phyloP scores from a whole-genome alignment of 1,284 basidiomycete genomes.

The Ganoderma multipileum region DNA sequence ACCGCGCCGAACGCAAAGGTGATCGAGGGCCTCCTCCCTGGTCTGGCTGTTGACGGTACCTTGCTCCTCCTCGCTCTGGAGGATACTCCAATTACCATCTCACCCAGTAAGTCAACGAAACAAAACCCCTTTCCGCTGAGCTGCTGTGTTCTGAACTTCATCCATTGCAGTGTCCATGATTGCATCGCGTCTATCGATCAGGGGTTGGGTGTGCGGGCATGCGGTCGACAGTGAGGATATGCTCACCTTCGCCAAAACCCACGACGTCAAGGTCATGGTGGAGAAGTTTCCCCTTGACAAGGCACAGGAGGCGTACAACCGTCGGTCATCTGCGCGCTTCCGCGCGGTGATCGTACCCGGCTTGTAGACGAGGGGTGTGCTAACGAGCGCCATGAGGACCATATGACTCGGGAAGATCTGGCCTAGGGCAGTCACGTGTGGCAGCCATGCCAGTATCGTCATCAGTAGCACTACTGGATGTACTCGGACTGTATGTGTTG shows the following conservation, averaged over 20 bases:
- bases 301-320: conserved; percentile 36
- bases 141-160: background rate
- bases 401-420: background rate
- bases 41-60: conserved; percentile 32
- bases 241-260: conserved; percentile 29
- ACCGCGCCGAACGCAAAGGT: conserved; percentile 35
- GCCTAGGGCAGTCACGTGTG: too few relatives aligned
- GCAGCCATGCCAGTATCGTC: too few relatives aligned
- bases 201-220: conserved; percentile 33
- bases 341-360: conserved; percentile 38
- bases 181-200: conserved; percentile 28
- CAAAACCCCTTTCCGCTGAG: background rate
- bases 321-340: conserved; percentile 33
- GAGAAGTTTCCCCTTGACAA: conserved; percentile 37
- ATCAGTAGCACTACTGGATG: too few relatives aligned
- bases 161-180: conserved; percentile 25
- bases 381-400: background rate
- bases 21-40: conserved; percentile 31
- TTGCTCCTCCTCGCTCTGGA: conserved; percentile 32
- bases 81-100: conserved; percentile 14
- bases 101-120: conserved; percentile 12
- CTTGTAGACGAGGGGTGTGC: background rate
- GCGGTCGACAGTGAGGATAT: conserved; percentile 35
- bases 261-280: conserved; percentile 34
- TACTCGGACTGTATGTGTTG: too few relatives aligned